A percentile compares a stretch with the other conserved stretches of the same genome.
These are phyloP conservation scores for Lactarius hengduanensis DNA, from an alignment of 768 basidiomycete genomes.

Conservation along the genomic window DNA sequence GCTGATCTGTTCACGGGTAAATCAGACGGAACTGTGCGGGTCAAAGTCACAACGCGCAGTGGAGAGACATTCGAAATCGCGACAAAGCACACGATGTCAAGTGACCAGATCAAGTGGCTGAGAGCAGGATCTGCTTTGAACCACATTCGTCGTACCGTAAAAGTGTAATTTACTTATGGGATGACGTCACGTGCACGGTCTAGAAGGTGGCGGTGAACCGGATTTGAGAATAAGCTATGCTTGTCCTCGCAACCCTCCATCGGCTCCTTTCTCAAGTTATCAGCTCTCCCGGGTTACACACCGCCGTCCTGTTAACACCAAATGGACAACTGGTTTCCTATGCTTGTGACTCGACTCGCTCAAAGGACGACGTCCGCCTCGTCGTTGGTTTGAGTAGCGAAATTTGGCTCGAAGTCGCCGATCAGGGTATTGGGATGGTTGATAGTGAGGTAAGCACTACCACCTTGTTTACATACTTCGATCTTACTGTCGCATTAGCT, in stretches of 20 bases:
- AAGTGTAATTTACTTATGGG: not conserved
- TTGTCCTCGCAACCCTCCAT: constrained; percentile 67
- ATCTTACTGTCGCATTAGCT: constrained; percentile 43
- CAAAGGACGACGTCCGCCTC: constrained; percentile 74
- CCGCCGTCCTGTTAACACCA: constrained; percentile 67
- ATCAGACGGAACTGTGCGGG: constrained; percentile 45
- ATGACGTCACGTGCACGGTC: not conserved
- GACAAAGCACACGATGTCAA: constrained; percentile 86
- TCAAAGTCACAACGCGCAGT: constrained; percentile 62
- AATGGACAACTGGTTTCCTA: constrained; percentile 73
- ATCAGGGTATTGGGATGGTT: constrained; percentile 65
- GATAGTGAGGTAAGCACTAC: constrained; percentile 66
- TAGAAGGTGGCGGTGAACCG: not conserved
- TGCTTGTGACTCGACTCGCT: constrained; percentile 51
- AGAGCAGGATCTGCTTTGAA: constrained; percentile 88
- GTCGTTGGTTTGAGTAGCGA: constrained; percentile 71
- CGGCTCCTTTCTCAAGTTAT: constrained; percentile 62
- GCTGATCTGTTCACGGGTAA: constrained; percentile 53
- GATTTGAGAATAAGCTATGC: constrained; percentile 44
- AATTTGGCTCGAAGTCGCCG: constrained; percentile 74
- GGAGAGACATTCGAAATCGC: constrained; percentile 66
- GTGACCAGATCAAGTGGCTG: constrained; percentile 90
- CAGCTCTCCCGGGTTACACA: constrained; percentile 60
- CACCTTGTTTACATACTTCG: not conserved
- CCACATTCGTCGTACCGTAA: constrained; percentile 59